Conservation (phyloP, 2,329 filamentous ascomycete genomes). For the Apiospora malaysiana region DNA sequence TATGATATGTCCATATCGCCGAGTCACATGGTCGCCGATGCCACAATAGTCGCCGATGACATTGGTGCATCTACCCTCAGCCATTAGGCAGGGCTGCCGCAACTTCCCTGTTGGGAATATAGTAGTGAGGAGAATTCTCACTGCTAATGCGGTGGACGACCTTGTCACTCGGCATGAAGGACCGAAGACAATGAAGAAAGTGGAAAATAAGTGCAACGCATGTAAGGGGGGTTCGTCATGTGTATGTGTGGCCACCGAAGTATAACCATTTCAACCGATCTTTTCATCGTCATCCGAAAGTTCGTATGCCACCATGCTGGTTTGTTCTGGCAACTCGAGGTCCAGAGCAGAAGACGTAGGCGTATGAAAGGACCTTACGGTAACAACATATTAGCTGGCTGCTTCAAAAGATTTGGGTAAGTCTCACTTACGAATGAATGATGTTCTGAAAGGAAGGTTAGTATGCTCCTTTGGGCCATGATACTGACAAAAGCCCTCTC, state of each 20-base stretch:
- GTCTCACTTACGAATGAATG: not conserved
- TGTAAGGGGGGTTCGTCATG: not conserved
- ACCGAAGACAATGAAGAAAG: not conserved
- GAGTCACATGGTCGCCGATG: not conserved
- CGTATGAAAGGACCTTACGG: not conserved
- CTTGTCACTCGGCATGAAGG: not conserved
- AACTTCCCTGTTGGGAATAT: not conserved
- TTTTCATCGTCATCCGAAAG: not conserved
- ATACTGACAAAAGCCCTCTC: not conserved
- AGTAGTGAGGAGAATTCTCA: not conserved
- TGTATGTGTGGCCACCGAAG: not conserved
- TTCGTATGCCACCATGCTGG: not conserved
- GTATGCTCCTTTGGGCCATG: not conserved
- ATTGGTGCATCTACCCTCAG: not conserved
- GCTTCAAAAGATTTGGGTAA: not conserved
- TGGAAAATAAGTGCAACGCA: not conserved
- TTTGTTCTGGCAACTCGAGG: not conserved
- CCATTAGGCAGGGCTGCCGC: not conserved
- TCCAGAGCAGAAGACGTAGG: not conserved
- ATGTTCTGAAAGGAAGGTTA: not conserved
- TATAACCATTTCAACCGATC: not conserved
- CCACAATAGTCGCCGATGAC: no score
- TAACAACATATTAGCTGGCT: not conserved
- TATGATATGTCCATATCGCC: not conserved
- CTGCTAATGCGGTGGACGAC: not conserved